phyloP scores from a whole-genome alignment of 2,329 filamentous ascomycete genomes.

The Pseudogymnoascus pannorum region DNA sequence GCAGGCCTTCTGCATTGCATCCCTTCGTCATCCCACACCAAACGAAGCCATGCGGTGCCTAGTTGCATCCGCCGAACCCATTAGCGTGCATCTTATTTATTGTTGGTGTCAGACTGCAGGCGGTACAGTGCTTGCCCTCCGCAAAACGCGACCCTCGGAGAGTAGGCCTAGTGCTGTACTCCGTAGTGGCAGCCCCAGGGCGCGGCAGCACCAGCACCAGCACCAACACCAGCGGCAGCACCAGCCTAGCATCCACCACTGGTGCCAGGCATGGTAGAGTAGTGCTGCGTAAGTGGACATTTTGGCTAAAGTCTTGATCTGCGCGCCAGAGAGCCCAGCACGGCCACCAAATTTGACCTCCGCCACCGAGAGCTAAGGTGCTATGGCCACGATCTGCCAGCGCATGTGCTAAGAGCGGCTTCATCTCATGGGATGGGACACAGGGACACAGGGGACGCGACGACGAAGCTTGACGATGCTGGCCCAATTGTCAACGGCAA shows the following conservation, averaged over 20 bases:
- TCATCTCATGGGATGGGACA: neutral
- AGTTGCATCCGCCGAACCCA: neutral
- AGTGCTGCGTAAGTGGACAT: neutral
- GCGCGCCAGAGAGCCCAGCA: neutral
- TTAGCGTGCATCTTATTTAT: constrained; percentile 3
- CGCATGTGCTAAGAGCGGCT: neutral
- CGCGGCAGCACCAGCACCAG: neutral
- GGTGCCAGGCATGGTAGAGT: no score
- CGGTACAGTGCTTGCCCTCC: neutral
- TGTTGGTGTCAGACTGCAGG: neutral
- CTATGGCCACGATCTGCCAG: constrained; percentile 1
- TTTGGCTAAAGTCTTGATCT: neutral
- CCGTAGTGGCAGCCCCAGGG: neutral
- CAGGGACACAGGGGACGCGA: neutral
- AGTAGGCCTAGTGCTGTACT: neutral
- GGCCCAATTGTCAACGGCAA: neutral
- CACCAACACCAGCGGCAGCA: neutral
- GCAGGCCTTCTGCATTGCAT: neutral
- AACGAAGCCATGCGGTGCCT: neutral
- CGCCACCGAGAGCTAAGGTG: neutral
- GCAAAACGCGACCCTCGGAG: neutral
- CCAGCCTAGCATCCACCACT: neutral
- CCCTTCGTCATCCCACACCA: constrained; percentile 1
- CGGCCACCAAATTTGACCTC: neutral
- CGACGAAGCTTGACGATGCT: neutral